Evolutionary conservation across 2,329 filamentous ascomycete species (phyloP).

Genomic region (Curvularia sp.): DNA sequence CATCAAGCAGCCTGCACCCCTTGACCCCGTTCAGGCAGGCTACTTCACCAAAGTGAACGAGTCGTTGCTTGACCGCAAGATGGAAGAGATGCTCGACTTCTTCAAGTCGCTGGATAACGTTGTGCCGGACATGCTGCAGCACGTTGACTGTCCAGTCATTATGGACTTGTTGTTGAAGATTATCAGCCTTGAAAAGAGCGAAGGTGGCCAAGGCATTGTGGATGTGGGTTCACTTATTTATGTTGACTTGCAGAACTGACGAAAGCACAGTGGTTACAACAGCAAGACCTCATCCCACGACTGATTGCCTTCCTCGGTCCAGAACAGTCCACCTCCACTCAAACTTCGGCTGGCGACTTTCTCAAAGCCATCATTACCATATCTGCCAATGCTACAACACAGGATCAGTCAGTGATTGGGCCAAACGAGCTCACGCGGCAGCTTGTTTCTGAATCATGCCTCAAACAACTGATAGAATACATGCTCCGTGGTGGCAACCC

Average conservation of each 20-base stretch:
- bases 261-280: conserved; percentile 79
- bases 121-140: conserved; percentile 83
- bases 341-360: conserved; percentile 96
- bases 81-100: conserved; percentile 92
- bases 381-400: conserved; percentile 95
- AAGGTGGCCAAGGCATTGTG: conserved; percentile 89
- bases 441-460: conserved; percentile 84
- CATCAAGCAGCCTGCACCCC: conserved; percentile 78
- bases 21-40: conserved; percentile 91
- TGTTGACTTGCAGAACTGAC: conserved; percentile 18
- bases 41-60: conserved; percentile 99
- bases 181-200: conserved; percentile 91
- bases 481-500: conserved; percentile 96
- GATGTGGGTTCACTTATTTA: conserved; percentile 67
- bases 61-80: conserved; percentile 96
- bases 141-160: conserved; percentile 96
- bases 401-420: conserved; percentile 98
- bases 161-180: conserved; percentile 98
- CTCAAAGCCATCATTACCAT: conserved; percentile 99
- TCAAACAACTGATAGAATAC: conserved; percentile 82
- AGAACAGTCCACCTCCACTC: conserved; percentile 84
- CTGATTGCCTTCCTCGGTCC: conserved; percentile 86
- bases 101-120: conserved; percentile 84
- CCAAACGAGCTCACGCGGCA: conserved; percentile 96
- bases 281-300: conserved; percentile 83